A percentile compares a stretch with the other conserved stretches of the same genome.
phyloP scores from a whole-genome alignment of 2,329 filamentous ascomycete genomes.

The Monosporascus sp. region DNA sequence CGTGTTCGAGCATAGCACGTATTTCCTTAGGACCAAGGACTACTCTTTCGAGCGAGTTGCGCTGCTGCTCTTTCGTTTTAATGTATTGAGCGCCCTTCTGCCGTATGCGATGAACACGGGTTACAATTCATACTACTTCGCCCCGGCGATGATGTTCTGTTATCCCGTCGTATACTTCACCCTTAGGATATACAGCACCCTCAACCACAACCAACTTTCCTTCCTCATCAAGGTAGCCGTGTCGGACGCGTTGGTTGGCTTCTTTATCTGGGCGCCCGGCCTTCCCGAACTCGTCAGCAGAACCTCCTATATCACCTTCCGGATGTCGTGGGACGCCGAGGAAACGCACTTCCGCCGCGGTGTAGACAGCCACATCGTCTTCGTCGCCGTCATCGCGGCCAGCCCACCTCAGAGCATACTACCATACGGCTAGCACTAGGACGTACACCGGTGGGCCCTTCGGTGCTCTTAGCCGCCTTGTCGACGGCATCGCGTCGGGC shows the following conservation, averaged over 20 bases:
- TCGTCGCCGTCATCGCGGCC: conserved; percentile 48
- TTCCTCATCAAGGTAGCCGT: conserved; percentile 43
- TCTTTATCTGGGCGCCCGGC: conserved; percentile 28
- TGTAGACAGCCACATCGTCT: conserved; percentile 51
- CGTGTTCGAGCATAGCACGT: conserved; percentile 55
- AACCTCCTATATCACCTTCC: conserved; percentile 35
- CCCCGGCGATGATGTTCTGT: conserved; percentile 56
- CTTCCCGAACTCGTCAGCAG: conserved; percentile 36
- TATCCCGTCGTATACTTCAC: conserved; percentile 53
- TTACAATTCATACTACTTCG: conserved; percentile 55
- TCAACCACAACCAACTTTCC: conserved; percentile 37
- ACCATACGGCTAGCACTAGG: neutral
- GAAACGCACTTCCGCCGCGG: conserved; percentile 46
- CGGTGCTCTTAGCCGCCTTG: conserved; percentile 2
- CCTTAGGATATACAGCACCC: conserved; percentile 34
- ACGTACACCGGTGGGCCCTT: conserved; percentile 8
- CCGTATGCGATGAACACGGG: conserved; percentile 51
- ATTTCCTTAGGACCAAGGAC: conserved; percentile 51
- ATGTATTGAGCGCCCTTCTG: conserved; percentile 48
- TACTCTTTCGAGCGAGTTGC: conserved; percentile 50
- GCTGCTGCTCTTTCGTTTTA: conserved; percentile 50
- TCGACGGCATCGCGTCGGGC: conserved; percentile 2
- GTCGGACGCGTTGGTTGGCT: conserved; percentile 34
- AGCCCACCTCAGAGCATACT: conserved; percentile 20
- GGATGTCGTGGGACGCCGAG: conserved; percentile 41